Conservation (phyloP, 169 alveolate genomes). For the Perkinsus chesapeaki region DNA sequence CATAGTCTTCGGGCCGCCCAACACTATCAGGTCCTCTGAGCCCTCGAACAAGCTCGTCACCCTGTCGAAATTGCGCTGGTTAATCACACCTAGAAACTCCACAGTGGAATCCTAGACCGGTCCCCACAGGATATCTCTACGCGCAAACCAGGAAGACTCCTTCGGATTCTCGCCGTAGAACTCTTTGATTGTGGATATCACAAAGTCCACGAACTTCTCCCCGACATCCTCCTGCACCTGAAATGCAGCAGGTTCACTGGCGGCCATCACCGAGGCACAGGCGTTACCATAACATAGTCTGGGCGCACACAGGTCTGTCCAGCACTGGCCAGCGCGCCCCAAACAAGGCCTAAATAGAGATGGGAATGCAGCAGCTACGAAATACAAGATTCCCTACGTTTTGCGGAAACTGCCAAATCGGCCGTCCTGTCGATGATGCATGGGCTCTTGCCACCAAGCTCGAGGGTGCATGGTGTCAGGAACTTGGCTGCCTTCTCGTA, state of each 20-base stretch:
- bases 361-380: not conserved
- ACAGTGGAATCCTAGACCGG: too few relatives aligned
- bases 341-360: conserved; percentile 18
- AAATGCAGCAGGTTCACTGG: not conserved
- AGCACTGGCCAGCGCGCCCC: conserved; percentile 53
- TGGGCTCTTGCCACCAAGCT: conserved; percentile 80
- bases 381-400: conserved; percentile 30
- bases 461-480: conserved; percentile 65
- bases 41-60: conserved; percentile 37
- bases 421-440: conserved; percentile 61
- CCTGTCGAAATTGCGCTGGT: conserved; percentile 60
- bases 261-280: not conserved
- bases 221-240: conserved; percentile 38
- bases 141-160: conserved; percentile 43
- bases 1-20: conserved; percentile 52
- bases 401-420: conserved; percentile 51
- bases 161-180: conserved; percentile 57
- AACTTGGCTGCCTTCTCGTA: conserved; percentile 69
- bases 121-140: too few relatives aligned
- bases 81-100: conserved; percentile 39
- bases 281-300: conserved; percentile 58
- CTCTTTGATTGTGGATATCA: conserved; percentile 30
- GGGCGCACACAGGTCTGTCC: conserved; percentile 77
- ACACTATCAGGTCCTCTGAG: conserved; percentile 46
- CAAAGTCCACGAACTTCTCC: conserved; percentile 40